Base-by-base conservation (phyloP, 768 basidiomycete genomes). In the Phaeotremella fagi region DNA sequence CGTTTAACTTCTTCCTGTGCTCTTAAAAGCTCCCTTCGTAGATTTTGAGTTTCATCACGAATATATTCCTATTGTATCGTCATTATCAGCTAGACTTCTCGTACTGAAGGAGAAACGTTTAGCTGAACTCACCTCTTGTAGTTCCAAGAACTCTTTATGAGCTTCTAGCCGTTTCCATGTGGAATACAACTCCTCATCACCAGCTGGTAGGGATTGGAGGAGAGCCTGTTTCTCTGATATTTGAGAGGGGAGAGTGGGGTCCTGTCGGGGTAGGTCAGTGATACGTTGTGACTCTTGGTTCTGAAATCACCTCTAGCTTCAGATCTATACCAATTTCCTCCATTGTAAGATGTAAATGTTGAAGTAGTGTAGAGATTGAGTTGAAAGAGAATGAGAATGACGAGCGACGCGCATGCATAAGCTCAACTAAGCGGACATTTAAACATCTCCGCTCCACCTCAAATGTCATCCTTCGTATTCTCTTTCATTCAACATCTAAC, bases 1-100 rank as follows among this genome's bases (percentile, higher is more conserved):
- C 95, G 88, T 77, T 97, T 95, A 71, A 99, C 95, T 77, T 99
- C 95, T 75, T 99, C 95, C 72, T 99, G 95, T 0, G 95, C 95
- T 52, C 95, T 89, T 62, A 98, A 87, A 57, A 99, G 85, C 76
- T 99, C 95, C 45, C 94, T 85, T 75, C 98, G 94, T 51, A 99
- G 83, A 70, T 97, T 97, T 15, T 88, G 88, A 68, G 95, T 92
- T 75, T 99, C 95, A 65, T 99, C 94, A 73, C 98, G 94, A 76
- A 99, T 95, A 74, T 98, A 99, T 77, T 87, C 87, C 76, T 97
- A 88, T 68, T 87, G 86, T 24, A 90, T 16, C 31, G 12, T 29
- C 28, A 24, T 11, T 18, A 36, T 63, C 24, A 51, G 53, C 38
- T 37, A 25, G 23, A 6, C 24, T 12, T 33, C 29, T 25, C 14